phyloP scores from a whole-genome alignment of 768 basidiomycete species.

The Leucosporidium scottii region DNA sequence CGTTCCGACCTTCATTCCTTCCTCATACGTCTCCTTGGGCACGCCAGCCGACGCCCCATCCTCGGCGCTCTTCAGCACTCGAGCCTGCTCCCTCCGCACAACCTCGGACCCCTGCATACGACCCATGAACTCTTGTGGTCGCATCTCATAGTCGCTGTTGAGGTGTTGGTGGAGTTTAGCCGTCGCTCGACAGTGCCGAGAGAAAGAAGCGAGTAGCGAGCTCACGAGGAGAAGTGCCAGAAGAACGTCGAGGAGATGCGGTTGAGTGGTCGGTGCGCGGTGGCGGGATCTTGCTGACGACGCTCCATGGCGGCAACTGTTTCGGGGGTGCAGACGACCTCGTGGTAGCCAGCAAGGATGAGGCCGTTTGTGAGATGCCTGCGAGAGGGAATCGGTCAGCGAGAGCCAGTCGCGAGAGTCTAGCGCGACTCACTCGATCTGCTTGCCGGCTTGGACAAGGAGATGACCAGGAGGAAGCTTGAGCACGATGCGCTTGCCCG shows the following conservation, averaged over 20 bases:
- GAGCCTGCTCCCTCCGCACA: conserved; percentile 45
- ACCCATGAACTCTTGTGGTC: conserved; percentile 69
- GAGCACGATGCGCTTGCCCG: conserved; percentile 80
- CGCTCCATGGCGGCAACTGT: conserved; percentile 65
- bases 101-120: conserved; percentile 54
- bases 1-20: conserved; percentile 77
- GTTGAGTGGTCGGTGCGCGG: conserved; percentile 73
- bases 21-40: conserved; percentile 46
- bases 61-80: conserved; percentile 42
- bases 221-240: conserved; percentile 47
- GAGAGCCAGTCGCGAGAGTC: too few species aligned
- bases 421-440: conserved; percentile 71
- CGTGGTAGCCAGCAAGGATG: conserved; percentile 88
- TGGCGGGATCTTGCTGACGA: conserved; percentile 48
- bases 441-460: conserved; percentile 91
- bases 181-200: neutral
- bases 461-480: conserved; percentile 75
- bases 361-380: conserved; percentile 49
- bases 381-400: neutral
- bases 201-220: conserved; percentile 44
- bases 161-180: neutral
- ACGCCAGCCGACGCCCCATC: conserved; percentile 45
- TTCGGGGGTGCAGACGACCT: conserved; percentile 79
- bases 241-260: conserved; percentile 97
- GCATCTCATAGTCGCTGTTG: conserved; percentile 46